These are phyloP conservation scores for Eimeria nieschulzi DNA, from an alignment of 169 alveolate species.

Conservation along the genomic window DNA sequence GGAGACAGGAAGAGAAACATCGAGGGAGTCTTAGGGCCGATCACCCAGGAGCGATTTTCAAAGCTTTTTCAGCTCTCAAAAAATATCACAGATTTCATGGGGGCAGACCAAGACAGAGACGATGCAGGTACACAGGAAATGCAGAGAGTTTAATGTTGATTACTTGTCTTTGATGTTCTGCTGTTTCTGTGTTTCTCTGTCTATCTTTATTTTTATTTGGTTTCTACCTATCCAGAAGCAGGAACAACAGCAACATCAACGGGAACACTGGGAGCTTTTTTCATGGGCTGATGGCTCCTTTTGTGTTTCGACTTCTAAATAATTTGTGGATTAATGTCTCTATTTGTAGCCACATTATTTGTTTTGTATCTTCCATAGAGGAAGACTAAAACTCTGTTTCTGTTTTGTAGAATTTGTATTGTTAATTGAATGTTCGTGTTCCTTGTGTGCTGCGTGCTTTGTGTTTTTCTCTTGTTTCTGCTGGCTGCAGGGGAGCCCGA, in stretches of 20 bases:
- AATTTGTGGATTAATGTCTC: too few relatives aligned
- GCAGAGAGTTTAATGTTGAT: not conserved
- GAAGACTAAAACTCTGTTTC: too few relatives aligned
- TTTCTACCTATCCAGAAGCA: too few relatives aligned
- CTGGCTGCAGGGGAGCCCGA: constrained; percentile 78
- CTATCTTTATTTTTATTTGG: too few relatives aligned
- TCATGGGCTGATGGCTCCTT: too few relatives aligned
- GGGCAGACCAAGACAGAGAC: constrained; percentile 71
- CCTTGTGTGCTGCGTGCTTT: not conserved
- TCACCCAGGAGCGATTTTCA: constrained; percentile 59
- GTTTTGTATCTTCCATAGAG: too few relatives aligned
- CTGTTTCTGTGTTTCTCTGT: not conserved
- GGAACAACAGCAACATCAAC: too few relatives aligned
- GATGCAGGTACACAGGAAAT: constrained; percentile 38
- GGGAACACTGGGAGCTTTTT: too few relatives aligned
- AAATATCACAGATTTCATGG: constrained; percentile 72
- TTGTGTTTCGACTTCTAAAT: too few relatives aligned
- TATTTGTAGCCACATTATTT: too few relatives aligned
- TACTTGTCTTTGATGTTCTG: not conserved
- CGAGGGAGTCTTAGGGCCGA: constrained; percentile 78
- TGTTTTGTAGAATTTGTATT: too few relatives aligned
- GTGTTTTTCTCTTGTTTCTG: not conserved
- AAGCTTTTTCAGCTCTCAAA: constrained; percentile 72
- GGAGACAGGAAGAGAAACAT: constrained; percentile 68
- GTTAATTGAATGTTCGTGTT: too few relatives aligned